Evolutionary conservation across 352 stramenopile species (phyloP), one percentile per base, ranked within the genome.

Genomic region (Globisporangium splendens): DNA sequence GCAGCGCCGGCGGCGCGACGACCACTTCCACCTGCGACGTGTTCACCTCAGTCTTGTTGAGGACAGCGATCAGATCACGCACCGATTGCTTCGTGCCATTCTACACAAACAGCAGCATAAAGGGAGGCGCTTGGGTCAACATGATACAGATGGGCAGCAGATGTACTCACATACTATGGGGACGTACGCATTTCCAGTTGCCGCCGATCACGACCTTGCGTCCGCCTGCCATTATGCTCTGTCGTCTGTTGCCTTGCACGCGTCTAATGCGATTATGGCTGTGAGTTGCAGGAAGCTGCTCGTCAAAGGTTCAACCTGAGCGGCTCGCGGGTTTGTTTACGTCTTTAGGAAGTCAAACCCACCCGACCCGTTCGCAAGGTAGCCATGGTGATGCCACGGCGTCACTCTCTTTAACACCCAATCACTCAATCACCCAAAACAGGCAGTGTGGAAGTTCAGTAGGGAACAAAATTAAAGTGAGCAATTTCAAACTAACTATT

Each of bases 161-260:
- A 13, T 10, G 39, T 17, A 48, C 17, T 3, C 15, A 56, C 3
- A 21, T 61, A 17, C 39, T 21, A 41, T 75, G 78, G 81, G 38
- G 84, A 96, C 70, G 90, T 77, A 86, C 75, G 67, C 70, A 85
- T 83, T 98, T 98, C 93, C 93, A 98, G 75, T 98, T 98, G 60
- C 93, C 93, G 41, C 84, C 88, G 65, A 98, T 96, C 65, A 98
- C 79, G 39, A 90, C 84, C 54, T 89, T 96, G 50, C 91, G 24
- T 72, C 53, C 50, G 48, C 44, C 58, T 18, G 59, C 59, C 54
- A 61, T 61, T 63, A 14, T 10, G 1, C 28, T 35, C 28, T 35
- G 3, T 6, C 10, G 28, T 35, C 5, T 10, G 3, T 35, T n/a
- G n/a, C n/a, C n/a, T n/a, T n/a, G n/a, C n/a, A n/a, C n/a, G 7